These are phyloP conservation scores for Suillus spraguei DNA, from an alignment of 768 basidiomycete genomes.

Conservation along the genomic window DNA sequence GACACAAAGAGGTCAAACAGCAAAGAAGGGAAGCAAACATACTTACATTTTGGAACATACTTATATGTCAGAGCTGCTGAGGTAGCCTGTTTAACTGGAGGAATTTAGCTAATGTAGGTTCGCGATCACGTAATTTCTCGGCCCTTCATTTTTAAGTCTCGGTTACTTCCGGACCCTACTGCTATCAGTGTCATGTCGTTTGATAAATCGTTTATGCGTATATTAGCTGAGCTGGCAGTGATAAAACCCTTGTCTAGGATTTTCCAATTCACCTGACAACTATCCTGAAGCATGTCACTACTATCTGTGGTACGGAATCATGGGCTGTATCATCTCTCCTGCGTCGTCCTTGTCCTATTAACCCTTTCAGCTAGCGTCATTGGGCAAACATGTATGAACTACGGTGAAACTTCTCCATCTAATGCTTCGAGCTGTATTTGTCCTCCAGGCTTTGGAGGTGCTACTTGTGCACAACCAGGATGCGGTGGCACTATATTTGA, in stretches of 20 bases:
- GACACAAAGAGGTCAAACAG: background rate
- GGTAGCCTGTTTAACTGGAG: too few species aligned
- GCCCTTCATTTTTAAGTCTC: background rate
- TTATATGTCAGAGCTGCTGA: too few species aligned
- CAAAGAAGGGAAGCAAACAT: too few species aligned
- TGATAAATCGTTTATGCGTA: background rate
- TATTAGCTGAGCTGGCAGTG: background rate
- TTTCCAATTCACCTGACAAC: background rate
- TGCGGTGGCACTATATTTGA: slow-evolving; percentile 87
- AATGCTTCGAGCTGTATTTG: slow-evolving; percentile 56
- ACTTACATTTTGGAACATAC: too few species aligned
- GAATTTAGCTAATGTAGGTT: too few species aligned
- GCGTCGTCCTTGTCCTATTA: slow-evolving; percentile 14
- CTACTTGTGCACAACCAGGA: slow-evolving; percentile 65
- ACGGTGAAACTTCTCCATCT: slow-evolving; percentile 19
- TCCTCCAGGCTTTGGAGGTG: slow-evolving; percentile 80
- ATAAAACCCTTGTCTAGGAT: background rate
- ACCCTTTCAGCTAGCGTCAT: slow-evolving; percentile 17
- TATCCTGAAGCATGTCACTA: background rate
- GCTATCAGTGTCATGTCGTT: background rate
- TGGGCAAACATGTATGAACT: slow-evolving; percentile 32
- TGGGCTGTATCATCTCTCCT: background rate
- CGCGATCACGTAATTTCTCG: too few species aligned
- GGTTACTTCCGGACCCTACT: too few species aligned
- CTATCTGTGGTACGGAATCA: background rate